A percentile compares a stretch with the other conserved stretches of the same genome.
Conservation (phyloP, 352 stramenopile species). For the Phytopythium montanum region DNA sequence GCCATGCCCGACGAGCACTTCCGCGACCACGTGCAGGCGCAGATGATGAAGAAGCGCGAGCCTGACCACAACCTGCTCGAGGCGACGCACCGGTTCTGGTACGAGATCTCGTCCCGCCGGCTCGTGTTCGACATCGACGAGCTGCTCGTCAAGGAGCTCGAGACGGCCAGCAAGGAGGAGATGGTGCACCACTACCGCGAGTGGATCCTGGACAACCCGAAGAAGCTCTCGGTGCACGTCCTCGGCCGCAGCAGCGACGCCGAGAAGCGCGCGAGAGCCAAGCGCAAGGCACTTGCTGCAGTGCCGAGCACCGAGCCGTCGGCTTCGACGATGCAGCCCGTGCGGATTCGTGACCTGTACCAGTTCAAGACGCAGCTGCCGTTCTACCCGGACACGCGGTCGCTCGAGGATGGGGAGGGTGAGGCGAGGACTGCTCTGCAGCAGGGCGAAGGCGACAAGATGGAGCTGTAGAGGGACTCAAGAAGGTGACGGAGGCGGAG, state of each 20-base stretch:
- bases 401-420: constrained; percentile 21
- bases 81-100: constrained; percentile 74
- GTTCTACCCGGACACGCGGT: constrained; percentile 29
- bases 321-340: constrained; percentile 18
- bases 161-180: constrained; percentile 64
- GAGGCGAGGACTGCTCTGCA: constrained; percentile 9
- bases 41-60: constrained; percentile 78
- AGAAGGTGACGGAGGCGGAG: neutral
- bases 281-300: constrained; percentile 19
- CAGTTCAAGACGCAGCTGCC: constrained; percentile 55
- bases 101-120: constrained; percentile 73
- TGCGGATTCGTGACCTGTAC: constrained; percentile 54
- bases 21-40: constrained; percentile 71
- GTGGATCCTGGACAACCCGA: constrained; percentile 58
- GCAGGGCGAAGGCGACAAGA: constrained; percentile 14
- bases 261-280: constrained; percentile 28
- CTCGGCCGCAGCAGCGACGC: constrained; percentile 45
- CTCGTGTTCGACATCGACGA: constrained; percentile 71
- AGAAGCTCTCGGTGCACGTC: constrained; percentile 69
- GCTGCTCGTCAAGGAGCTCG: constrained; percentile 63
- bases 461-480: constrained; percentile 27
- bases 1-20: constrained; percentile 71
- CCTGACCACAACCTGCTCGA: constrained; percentile 81
- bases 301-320: neutral
- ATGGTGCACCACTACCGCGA: constrained; percentile 54